These are phyloP conservation scores for Gryganskiella cystojenkinii DNA, from an alignment of 192 early-diverging fungal species.

Conservation along the genomic window DNA sequence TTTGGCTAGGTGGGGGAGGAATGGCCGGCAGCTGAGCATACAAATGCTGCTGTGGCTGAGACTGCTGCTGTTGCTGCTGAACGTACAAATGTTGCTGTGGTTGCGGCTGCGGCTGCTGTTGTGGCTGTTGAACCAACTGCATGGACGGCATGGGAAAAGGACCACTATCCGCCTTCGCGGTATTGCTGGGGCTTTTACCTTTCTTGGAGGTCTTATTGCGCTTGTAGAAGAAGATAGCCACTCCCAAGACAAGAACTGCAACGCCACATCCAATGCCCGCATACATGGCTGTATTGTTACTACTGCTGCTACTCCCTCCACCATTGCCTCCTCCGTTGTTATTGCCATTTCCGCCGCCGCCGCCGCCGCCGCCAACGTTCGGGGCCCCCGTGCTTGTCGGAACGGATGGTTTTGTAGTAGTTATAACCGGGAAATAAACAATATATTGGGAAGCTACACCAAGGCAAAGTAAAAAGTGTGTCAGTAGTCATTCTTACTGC, in stretches of 20 bases:
- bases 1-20: neutral
- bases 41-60: neutral
- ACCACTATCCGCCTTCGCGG: neutral
- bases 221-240: constrained; percentile 5
- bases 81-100: neutral
- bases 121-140: neutral
- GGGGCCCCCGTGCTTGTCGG: no score
- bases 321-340: neutral
- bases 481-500: no score
- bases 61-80: neutral
- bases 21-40: neutral
- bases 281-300: constrained; percentile 4
- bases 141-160: constrained; percentile 4
- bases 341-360: neutral
- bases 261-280: neutral
- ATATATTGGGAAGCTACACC: no score
- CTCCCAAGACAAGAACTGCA: constrained; percentile 2
- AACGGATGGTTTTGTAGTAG: no score
- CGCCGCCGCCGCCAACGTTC: no score
- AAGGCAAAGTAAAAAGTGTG: no score
- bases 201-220: neutral
- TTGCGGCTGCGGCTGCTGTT: neutral
- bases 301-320: neutral
- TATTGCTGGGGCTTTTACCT: neutral
- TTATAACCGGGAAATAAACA: no score